Evolutionary conservation across 192 early-diverging fungal genomes (phyloP), one percentile per base, ranked within the genome.

Genomic region (Helicostylum pulchrum): DNA sequence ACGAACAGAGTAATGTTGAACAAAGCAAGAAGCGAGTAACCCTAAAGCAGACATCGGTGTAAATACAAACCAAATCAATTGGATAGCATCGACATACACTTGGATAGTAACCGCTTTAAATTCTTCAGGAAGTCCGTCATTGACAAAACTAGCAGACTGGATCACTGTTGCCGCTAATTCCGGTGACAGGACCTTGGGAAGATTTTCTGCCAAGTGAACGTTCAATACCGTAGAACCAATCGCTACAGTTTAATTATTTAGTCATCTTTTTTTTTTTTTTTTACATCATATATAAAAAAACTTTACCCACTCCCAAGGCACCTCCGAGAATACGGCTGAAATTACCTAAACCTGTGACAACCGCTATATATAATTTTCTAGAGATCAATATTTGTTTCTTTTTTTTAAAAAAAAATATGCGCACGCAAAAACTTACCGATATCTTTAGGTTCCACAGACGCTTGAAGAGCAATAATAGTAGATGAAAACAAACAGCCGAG

Each of bases 251-350:
- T 59, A 21, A 31, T 39, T 4, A 57, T 42, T 23, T 19, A 39
- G 4, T 26, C 26, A 26, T 26, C 26, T 26, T 26, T 26, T 26
- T 26, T 2, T 26, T 26, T 26, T n/a, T n/a, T n/a, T n/a, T n/a
- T n/a, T n/a, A n/a, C n/a, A n/a, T n/a, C n/a, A n/a, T n/a, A n/a
- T n/a, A n/a, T n/a, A 26, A 1, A 49, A 47, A 47, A 49, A 61
- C 10, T 10, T 54, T 65, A 64, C 53, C 71, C 26, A 73, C 54
- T 21, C 71, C 71, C 20, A 73, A 53, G 42, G 71, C 71, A 47
- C 71, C 71, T 63, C 71, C 71, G 12, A 76, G 46, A 15, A 76
- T 65, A 32, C 68, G 61, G 17, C 62, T 49, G 31, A 76, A 76
- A 26, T 71, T 76, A 34, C 68, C 65, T 11, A 76, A 36, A 0